Evolutionary conservation across 1,139 yeast species (phyloP), one percentile per base, ranked within the genome.

Genomic region (Yamadazyma epiphylla): DNA sequence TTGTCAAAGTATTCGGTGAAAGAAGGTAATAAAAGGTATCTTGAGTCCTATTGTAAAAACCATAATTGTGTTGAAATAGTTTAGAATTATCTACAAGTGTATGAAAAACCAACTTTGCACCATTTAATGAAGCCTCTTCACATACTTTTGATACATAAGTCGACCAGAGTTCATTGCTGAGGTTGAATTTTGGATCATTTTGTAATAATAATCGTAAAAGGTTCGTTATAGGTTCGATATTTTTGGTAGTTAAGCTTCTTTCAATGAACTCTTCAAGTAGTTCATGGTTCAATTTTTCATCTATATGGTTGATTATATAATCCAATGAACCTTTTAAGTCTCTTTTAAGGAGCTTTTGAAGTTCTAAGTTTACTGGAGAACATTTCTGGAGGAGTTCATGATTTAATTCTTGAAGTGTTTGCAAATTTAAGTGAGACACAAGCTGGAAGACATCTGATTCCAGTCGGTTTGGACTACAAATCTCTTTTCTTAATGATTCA

Each of bases 101-200:
- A 38, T 67, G 70, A 37, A 54, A 66, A 0, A 64, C 43, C 30
- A 64, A 33, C 10, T 51, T 46, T 0, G 70, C 65, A 0, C 71
- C 70, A 10, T 53, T 42, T 26, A 58, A 48, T 33, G 62, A 51
- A 8, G 50, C 43, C 9, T 30, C 23, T n/a, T 48, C 50, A 27
- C 60, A 47, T 0, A 58, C 60, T 23, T 52, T 35, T 5, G 55
- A 39, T 1, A 58, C 28, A 28, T 50, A 56, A 1, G 37, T 28
- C 1, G 64, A 49, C 74, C 73, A 67, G 14, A 60, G 15, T 38
- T 67, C 63, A 37, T 62, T 59, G 17, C 70, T 54, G 21, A 62
- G 28, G 4, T 31, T 39, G 35, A 57, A 39, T 2, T 22, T 24
- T 4, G 35, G 49, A 2, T 39, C 31, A 3, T 40, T 32, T 5